A percentile compares a stretch with the other conserved stretches of the same genome.
Evolutionary conservation across 2,329 filamentous ascomycete genomes (phyloP).

Genomic region (Sarocladium strictum): DNA sequence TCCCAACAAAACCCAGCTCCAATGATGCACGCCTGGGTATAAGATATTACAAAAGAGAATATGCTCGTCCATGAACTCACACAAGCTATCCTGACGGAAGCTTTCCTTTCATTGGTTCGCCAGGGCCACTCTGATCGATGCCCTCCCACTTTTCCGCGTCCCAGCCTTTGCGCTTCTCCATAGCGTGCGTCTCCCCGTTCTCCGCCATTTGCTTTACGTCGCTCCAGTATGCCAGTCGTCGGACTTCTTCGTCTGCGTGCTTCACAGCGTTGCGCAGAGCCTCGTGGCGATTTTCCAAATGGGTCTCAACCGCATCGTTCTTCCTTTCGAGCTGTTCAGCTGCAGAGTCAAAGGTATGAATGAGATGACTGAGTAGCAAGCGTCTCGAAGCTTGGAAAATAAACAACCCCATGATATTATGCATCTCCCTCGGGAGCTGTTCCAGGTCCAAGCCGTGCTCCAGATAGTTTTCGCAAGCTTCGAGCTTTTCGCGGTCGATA

Average conservation of each 20-base stretch:
- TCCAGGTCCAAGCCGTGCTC: constrained; percentile 69
- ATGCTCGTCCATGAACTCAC: background rate
- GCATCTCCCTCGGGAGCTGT: constrained; percentile 71
- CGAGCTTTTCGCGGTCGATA: constrained; percentile 88
- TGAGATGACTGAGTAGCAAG: constrained; percentile 66
- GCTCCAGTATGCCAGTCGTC: constrained; percentile 80
- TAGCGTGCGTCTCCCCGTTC: constrained; percentile 39
- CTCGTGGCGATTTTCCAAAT: constrained; percentile 41
- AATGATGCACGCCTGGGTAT: constrained; percentile 2
- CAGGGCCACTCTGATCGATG: constrained; percentile 47
- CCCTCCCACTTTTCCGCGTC: constrained; percentile 40
- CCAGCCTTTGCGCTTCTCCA: constrained; percentile 30
- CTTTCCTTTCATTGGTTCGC: constrained; percentile 23
- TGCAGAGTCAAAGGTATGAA: constrained; percentile 47
- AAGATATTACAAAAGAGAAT: constrained; percentile 3
- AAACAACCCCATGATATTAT: constrained; percentile 78
- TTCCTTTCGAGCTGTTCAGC: constrained; percentile 30
- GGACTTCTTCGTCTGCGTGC: constrained; percentile 75
- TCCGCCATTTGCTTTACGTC: constrained; percentile 67
- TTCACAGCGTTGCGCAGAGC: constrained; percentile 69
- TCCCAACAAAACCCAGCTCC: background rate
- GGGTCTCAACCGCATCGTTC: background rate
- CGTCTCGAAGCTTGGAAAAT: constrained; percentile 85
- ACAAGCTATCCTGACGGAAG: background rate
- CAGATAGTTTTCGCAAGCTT: constrained; percentile 78